Conservation (phyloP, 2,329 filamentous ascomycete genomes). For the Dothideomycetes sp. region DNA sequence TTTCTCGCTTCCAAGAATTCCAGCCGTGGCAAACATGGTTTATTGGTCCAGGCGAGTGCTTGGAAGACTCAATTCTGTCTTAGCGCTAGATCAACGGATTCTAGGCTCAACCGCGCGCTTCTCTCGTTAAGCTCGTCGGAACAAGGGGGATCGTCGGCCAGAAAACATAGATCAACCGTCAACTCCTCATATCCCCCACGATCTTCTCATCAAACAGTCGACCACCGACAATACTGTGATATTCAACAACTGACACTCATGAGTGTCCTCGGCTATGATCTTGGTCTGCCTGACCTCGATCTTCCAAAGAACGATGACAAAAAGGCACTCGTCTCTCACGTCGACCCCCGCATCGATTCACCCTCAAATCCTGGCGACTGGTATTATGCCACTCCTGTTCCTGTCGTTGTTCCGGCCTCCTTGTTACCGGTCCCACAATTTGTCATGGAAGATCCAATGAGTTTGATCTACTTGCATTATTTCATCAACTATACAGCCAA, state of each 20-base stretch:
- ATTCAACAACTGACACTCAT: neutral
- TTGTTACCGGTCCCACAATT: constrained; percentile 47
- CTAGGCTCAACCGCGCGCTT: constrained; percentile 6
- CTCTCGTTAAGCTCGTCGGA: neutral
- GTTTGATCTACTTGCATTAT: constrained; percentile 64
- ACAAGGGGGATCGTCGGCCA: neutral
- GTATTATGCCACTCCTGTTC: constrained; percentile 62
- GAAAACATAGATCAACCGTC: neutral
- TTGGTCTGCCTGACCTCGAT: constrained; percentile 10
- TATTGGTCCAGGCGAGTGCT: no score
- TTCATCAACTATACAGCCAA: constrained; percentile 74
- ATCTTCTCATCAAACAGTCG: neutral
- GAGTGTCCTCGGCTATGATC: constrained; percentile 8
- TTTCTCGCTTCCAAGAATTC: no score
- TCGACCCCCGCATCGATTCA: constrained; percentile 7
- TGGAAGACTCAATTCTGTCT: no score
- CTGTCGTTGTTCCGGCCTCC: constrained; percentile 51
- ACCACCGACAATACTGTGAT: neutral
- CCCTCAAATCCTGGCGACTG: constrained; percentile 21
- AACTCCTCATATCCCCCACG: neutral
- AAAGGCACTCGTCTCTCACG: constrained; percentile 3
- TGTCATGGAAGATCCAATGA: constrained; percentile 66
- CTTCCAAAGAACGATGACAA: constrained; percentile 9
- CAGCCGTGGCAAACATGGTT: no score
- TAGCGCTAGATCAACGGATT: constrained; percentile 10